Conservation (phyloP, 2,329 filamentous ascomycete genomes). For the Cadophora gregata region DNA sequence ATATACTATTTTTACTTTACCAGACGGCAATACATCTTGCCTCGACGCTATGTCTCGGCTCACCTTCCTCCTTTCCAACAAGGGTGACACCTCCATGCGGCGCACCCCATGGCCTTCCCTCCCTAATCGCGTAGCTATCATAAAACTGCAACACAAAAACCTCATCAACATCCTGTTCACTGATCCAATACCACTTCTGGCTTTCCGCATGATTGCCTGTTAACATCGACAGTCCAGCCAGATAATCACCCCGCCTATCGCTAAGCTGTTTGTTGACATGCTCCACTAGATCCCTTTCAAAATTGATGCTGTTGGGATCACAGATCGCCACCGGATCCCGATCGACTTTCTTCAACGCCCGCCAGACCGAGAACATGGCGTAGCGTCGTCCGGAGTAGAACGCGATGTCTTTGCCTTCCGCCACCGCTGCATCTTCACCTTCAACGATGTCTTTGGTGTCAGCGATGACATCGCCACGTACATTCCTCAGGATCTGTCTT, state of each 20-base stretch:
- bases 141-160: slow-evolving; percentile 20
- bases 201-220: slow-evolving; percentile 14
- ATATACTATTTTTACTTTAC: background rate
- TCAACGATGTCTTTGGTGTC: slow-evolving; percentile 16
- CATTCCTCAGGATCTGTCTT: slow-evolving; percentile 13
- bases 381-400: slow-evolving; percentile 14
- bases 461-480: slow-evolving; percentile 11
- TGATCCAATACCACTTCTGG: slow-evolving; percentile 23
- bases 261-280: slow-evolving; percentile 21
- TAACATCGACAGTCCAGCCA: slow-evolving; percentile 17
- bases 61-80: slow-evolving; percentile 15
- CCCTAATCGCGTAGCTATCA: slow-evolving; percentile 19
- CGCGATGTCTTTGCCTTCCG: slow-evolving; percentile 12
- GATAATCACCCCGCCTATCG: slow-evolving; percentile 12
- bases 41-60: slow-evolving; percentile 20
- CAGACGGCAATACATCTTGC: slow-evolving; percentile 19
- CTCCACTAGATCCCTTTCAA: slow-evolving; percentile 15
- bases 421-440: slow-evolving; percentile 14
- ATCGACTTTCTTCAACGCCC: slow-evolving; percentile 15
- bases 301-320: slow-evolving; percentile 15
- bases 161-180: slow-evolving; percentile 21
- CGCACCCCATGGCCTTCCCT: slow-evolving; percentile 16
- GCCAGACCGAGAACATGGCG: slow-evolving; percentile 17
- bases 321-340: slow-evolving; percentile 18
- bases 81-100: slow-evolving; percentile 16